Conservation (phyloP, 2,329 filamentous ascomycete species). For the Lachnellula suecica region DNA sequence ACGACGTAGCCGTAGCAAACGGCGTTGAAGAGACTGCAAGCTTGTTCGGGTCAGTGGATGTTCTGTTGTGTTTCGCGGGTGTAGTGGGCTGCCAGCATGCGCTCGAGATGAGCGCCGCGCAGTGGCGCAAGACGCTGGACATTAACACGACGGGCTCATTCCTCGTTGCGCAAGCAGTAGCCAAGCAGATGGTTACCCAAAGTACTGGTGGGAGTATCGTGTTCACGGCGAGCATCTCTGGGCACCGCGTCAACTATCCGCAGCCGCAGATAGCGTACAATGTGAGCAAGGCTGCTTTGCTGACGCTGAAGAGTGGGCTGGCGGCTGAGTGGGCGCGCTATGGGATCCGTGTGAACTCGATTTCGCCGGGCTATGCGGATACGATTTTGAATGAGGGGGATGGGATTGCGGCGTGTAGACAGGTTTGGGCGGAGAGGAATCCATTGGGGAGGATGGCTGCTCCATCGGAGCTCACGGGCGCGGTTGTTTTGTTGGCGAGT, state of each 20-base stretch:
- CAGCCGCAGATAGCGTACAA: slow-evolving; percentile 75
- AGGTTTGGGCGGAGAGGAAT: slow-evolving; percentile 57
- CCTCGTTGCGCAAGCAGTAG: slow-evolving; percentile 64
- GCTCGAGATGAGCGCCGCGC: slow-evolving; percentile 53
- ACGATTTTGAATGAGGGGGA: slow-evolving; percentile 60
- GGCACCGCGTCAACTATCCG: slow-evolving; percentile 67
- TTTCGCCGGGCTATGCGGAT: slow-evolving; percentile 74
- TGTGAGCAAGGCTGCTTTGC: slow-evolving; percentile 65
- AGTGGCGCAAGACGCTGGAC: slow-evolving; percentile 65
- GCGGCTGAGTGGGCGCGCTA: slow-evolving; percentile 72
- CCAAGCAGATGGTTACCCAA: slow-evolving; percentile 51
- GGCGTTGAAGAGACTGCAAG: slow-evolving; percentile 41
- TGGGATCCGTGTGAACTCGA: slow-evolving; percentile 69
- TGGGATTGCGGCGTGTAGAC: slow-evolving; percentile 51
- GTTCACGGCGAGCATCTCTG: slow-evolving; percentile 68
- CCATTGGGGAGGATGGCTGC: slow-evolving; percentile 65
- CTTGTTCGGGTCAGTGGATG: slow-evolving; percentile 49
- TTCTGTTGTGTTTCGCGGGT: slow-evolving; percentile 61
- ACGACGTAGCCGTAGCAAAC: slow-evolving; percentile 44
- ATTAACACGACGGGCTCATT: slow-evolving; percentile 73
- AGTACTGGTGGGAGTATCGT: slow-evolving; percentile 57
- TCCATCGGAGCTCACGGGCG: slow-evolving; percentile 62
- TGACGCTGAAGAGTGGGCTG: slow-evolving; percentile 62
- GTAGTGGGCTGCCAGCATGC: slow-evolving; percentile 64
- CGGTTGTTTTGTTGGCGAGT: slow-evolving; percentile 59